phyloP scores from a whole-genome alignment of 2,329 filamentous ascomycete species.

The Pseudogymnoascus sp. region DNA sequence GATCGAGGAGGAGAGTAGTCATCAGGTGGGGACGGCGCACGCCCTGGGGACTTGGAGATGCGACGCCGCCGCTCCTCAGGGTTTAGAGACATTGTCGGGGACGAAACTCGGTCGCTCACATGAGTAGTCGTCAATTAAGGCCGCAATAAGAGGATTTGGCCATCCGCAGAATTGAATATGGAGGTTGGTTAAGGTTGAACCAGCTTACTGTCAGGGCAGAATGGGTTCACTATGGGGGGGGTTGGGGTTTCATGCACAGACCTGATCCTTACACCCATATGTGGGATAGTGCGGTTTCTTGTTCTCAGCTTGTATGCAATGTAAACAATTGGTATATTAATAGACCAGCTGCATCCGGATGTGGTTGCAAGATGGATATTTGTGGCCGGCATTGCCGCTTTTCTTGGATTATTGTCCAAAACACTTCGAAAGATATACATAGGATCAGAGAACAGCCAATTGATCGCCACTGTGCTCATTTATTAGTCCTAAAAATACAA shows the following conservation, averaged over 20 bases:
- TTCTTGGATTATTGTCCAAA: neutral
- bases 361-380: neutral
- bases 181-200: slow-evolving; percentile 6
- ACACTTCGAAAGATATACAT: neutral
- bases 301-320: slow-evolving; percentile 5
- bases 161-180: slow-evolving; percentile 1
- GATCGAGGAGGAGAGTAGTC: neutral
- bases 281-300: slow-evolving; percentile 1
- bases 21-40: neutral
- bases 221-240: slow-evolving; percentile 9
- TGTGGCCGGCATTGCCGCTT: neutral
- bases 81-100: slow-evolving; percentile 8
- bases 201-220: slow-evolving; percentile 6
- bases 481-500: slow-evolving; percentile 3
- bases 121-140: slow-evolving; percentile 2
- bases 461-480: neutral
- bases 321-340: slow-evolving; percentile 4
- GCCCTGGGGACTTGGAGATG: neutral
- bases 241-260: slow-evolving; percentile 9
- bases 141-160: neutral
- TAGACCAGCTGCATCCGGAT: neutral
- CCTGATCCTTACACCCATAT: slow-evolving; percentile 8
- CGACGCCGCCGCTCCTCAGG: slow-evolving; percentile 3
- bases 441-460: neutral
- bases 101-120: slow-evolving; percentile 1